phyloP scores from a whole-genome alignment of 257 asterid species.

The Knoxia roxburghii region DNA sequence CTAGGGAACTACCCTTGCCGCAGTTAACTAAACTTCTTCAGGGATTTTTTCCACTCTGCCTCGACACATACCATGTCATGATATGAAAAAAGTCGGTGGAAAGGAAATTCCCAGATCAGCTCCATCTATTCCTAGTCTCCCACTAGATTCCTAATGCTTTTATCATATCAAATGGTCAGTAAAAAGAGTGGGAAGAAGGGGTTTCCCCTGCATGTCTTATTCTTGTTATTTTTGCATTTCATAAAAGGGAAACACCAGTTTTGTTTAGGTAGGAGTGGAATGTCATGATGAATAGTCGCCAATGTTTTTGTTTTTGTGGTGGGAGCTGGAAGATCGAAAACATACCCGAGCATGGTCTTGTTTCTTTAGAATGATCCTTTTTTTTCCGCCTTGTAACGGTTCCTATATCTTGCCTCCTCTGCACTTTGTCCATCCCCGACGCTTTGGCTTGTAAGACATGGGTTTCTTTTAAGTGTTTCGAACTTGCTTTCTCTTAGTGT shows the following conservation, averaged over 20 bases:
- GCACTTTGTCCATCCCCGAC: not conserved
- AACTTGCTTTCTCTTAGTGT: not conserved
- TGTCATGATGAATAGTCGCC: not conserved
- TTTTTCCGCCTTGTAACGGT: not conserved
- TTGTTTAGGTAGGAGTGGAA: not conserved
- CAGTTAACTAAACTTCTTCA: not conserved
- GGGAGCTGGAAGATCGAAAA: not conserved
- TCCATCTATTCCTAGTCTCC: not conserved
- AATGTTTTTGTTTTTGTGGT: not conserved
- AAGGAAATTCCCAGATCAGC: not conserved
- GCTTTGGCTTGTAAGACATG: constrained; percentile 1
- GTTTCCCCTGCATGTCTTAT: not conserved
- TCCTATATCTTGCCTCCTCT: not conserved
- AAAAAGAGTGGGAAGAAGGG: not conserved
- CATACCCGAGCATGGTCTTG: not conserved
- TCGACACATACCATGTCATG: not conserved
- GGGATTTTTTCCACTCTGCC: not conserved
- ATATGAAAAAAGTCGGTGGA: not conserved
- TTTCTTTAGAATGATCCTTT: not conserved
- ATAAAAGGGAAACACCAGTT: not conserved
- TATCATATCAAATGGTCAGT: not conserved
- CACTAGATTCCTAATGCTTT: constrained; percentile 6
- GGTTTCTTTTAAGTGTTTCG: not conserved
- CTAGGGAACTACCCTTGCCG: not conserved
- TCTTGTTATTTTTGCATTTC: not conserved